A percentile compares a stretch with the other conserved stretches of the same genome.
Conservation (phyloP, 192 early-diverging fungal genomes). For the Coemansia sp. region DNA sequence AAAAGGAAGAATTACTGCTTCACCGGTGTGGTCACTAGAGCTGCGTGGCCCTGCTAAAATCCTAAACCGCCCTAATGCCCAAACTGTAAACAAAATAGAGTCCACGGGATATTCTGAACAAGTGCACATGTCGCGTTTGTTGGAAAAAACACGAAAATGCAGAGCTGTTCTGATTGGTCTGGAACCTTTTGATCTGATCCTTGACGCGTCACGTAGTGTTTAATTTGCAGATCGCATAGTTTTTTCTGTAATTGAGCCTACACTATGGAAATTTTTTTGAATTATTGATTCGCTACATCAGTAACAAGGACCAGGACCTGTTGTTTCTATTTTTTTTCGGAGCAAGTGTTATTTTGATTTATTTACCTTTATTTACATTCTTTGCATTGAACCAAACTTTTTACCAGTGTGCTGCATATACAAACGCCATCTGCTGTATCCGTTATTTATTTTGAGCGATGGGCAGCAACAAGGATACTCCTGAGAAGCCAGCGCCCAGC, state of each 20-base stretch:
- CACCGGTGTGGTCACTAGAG: not conserved
- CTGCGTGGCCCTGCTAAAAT: not conserved
- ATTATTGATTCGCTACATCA: no score
- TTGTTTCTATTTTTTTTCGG: no score
- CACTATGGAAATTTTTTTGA: no score
- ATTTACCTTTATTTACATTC: no score
- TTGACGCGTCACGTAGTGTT: not conserved
- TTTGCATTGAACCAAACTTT: no score
- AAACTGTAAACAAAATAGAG: not conserved
- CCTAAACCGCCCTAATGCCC: not conserved
- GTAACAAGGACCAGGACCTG: no score
- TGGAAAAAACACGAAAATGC: no score
- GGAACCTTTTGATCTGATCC: not conserved
- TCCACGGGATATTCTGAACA: no score
- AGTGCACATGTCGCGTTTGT: no score
- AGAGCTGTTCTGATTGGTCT: not conserved
- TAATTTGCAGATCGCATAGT: not conserved
- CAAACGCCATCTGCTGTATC: not conserved
- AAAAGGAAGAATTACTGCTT: constrained; percentile 13
- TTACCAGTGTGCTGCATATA: no score
- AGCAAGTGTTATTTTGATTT: no score
- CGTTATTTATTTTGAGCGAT: not conserved
- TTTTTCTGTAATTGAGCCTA: not conserved
- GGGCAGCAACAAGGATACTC: constrained; percentile 11
- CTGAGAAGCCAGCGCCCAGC: constrained; percentile 16